Conservation (phyloP, 1,139 yeast genomes). For the Sugiyamaella novakii region DNA sequence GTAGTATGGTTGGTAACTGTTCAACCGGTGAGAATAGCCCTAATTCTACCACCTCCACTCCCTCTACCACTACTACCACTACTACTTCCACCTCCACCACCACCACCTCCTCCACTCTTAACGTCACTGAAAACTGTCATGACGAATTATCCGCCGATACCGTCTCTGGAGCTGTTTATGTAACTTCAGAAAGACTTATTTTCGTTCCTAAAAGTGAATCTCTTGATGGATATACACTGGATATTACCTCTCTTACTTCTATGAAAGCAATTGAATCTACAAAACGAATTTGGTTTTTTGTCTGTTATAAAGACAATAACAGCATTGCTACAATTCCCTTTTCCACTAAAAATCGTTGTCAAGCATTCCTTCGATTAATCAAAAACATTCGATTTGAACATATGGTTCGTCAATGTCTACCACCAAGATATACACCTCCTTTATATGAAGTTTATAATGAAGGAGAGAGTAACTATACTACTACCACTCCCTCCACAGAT, state of each 20-base stretch:
- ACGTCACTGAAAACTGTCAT: constrained; percentile 24
- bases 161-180: constrained; percentile 34
- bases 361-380: constrained; percentile 36
- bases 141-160: constrained; percentile 33
- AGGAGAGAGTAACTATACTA: constrained; percentile 11
- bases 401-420: constrained; percentile 36
- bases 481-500: neutral
- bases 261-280: constrained; percentile 36
- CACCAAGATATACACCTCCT: constrained; percentile 34
- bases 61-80: neutral
- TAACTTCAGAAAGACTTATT: constrained; percentile 38
- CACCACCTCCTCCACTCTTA: no score
- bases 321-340: constrained; percentile 37
- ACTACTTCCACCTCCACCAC: neutral
- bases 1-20: constrained; percentile 14
- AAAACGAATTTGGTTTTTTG: constrained; percentile 30
- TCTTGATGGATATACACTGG: constrained; percentile 33
- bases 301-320: constrained; percentile 31
- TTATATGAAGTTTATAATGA: constrained; percentile 18
- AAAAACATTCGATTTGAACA: constrained; percentile 41
- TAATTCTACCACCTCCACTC: neutral
- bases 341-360: constrained; percentile 33
- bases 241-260: constrained; percentile 33
- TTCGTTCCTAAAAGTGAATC: constrained; percentile 32
- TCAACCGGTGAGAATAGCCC: neutral